These are phyloP conservation scores for Perilla frutescens DNA, from an alignment of 257 asterid species.

Conservation along the genomic window DNA sequence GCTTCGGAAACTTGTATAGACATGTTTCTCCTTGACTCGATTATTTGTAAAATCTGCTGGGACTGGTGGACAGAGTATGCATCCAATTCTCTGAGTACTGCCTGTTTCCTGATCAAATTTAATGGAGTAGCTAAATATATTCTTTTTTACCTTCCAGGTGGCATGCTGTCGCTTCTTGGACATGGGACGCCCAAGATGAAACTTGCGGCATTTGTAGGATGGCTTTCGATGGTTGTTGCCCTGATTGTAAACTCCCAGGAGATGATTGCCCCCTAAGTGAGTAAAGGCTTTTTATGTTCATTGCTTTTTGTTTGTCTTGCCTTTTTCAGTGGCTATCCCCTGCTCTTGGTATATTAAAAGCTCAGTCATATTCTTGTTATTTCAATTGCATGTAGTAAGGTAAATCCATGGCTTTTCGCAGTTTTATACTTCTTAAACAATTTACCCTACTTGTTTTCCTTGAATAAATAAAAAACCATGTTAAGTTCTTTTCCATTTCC, in stretches of 20 bases:
- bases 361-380: background rate
- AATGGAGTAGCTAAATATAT: constrained; percentile 6
- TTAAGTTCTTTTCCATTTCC: no score
- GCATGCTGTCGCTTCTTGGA: constrained; percentile 94
- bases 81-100: constrained; percentile 18
- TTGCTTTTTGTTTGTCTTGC: background rate
- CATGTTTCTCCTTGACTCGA: constrained; percentile 55
- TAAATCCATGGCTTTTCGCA: background rate
- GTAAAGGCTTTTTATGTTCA: background rate
- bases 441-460: background rate
- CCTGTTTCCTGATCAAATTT: background rate
- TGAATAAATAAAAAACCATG: no score
- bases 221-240: constrained; percentile 91
- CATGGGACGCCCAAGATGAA: constrained; percentile 98
- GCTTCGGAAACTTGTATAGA: background rate
- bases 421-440: background rate
- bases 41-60: constrained; percentile 34
- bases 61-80: constrained; percentile 67
- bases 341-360: background rate
- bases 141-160: constrained; percentile 50
- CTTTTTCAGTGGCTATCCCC: background rate
- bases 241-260: constrained; percentile 84
- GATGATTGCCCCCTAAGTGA: constrained; percentile 64
- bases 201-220: constrained; percentile 92
- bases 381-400: background rate